These are phyloP conservation scores for Barnettozyma sp. DNA, from an alignment of 805 yeast species.

Conservation along the genomic window DNA sequence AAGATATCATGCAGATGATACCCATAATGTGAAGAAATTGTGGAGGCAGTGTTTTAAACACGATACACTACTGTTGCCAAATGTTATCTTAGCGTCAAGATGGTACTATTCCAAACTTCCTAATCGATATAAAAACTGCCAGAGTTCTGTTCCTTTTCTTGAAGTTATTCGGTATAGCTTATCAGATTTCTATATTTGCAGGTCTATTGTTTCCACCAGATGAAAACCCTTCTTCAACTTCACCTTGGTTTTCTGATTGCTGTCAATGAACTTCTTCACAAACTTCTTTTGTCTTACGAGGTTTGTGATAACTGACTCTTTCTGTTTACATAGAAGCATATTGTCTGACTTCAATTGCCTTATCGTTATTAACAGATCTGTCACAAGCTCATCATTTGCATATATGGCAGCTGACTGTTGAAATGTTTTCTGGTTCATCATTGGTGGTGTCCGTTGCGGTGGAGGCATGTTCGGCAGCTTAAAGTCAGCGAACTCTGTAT, in stretches of 20 bases:
- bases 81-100: too few relatives aligned
- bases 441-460: conserved; percentile 7
- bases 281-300: conserved; percentile 17
- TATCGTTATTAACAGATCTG: conserved; percentile 19
- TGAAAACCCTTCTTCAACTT: conserved; percentile 18
- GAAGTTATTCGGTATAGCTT: too few relatives aligned
- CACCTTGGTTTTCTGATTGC: conserved; percentile 11
- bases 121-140: not conserved
- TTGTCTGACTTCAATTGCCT: conserved; percentile 15
- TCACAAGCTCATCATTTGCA: conserved; percentile 14
- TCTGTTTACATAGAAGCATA: conserved; percentile 11
- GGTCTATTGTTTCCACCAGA: conserved; percentile 18
- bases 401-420: not conserved
- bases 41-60: too few relatives aligned
- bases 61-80: too few relatives aligned
- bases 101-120: too few relatives aligned
- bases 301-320: conserved; percentile 5
- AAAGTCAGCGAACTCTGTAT: conserved; percentile 1
- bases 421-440: conserved; percentile 2
- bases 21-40: too few relatives aligned
- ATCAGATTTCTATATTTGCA: conserved; percentile 18
- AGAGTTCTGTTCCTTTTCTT: too few relatives aligned
- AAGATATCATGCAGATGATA: too few relatives aligned
- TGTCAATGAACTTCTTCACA: conserved; percentile 15
- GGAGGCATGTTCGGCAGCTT: conserved; percentile 1